phyloP scores from a whole-genome alignment of 306 rosid species.

The Phaseolus lunatus region DNA sequence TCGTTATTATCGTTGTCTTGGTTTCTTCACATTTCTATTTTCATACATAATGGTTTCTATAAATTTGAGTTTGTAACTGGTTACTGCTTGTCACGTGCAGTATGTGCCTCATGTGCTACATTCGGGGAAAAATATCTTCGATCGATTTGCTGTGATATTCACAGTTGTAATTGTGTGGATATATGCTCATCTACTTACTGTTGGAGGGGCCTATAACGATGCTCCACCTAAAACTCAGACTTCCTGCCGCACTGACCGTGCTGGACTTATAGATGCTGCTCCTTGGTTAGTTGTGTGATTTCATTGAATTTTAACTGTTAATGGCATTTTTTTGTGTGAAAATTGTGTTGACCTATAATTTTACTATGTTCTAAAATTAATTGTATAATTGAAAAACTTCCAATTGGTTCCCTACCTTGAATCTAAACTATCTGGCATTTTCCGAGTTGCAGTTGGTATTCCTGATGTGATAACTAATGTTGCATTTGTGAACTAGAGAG shows the following conservation, averaged over 20 bases:
- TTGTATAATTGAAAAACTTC: slow-evolving; percentile 1
- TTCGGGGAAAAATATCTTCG: slow-evolving; percentile 60
- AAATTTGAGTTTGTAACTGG: slow-evolving; percentile 32
- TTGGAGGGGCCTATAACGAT: slow-evolving; percentile 88
- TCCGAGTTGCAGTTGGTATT: slow-evolving; percentile 1
- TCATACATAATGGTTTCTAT: slow-evolving; percentile 39
- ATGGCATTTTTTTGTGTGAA: not conserved
- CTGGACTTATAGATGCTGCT: slow-evolving; percentile 87
- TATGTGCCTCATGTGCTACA: slow-evolving; percentile 82
- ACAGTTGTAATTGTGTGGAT: slow-evolving; percentile 89
- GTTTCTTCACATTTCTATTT: slow-evolving; percentile 5
- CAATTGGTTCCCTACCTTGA: slow-evolving; percentile 1
- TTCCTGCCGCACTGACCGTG: slow-evolving; percentile 96
- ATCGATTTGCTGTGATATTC: slow-evolving; percentile 86
- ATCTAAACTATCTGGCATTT: not conserved
- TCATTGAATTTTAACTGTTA: slow-evolving; percentile 25
- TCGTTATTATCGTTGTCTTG: slow-evolving; percentile 24
- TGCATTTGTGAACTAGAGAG: slow-evolving; percentile 14
- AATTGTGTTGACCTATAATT: slow-evolving; percentile 7
- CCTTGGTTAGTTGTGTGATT: slow-evolving; percentile 78
- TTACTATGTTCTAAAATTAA: not conserved
- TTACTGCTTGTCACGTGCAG: slow-evolving; percentile 62
- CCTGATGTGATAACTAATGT: not conserved
- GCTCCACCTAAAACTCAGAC: slow-evolving; percentile 76
- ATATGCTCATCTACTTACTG: slow-evolving; percentile 94